Base-by-base conservation (phyloP, 768 basidiomycete genomes). In the Termitomyces sp. region DNA sequence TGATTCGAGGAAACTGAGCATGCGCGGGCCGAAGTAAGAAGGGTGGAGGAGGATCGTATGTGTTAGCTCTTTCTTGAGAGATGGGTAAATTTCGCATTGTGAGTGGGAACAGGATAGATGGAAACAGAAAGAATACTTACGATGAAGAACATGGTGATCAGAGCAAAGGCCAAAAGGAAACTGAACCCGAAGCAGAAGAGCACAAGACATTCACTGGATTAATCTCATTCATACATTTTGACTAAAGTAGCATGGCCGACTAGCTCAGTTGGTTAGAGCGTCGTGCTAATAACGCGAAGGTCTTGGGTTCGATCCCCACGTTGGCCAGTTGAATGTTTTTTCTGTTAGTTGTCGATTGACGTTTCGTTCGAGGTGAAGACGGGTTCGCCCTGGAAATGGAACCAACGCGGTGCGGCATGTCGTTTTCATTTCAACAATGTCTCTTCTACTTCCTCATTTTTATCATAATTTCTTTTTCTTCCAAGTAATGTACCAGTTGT, bases 41-140 rank as follows among this genome's bases (percentile, higher is more conserved):
- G 97, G 97, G 69, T 98, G 96, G 26, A 99, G 82, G 37, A 95
- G 85, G 69, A 98, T 97, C 5, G 94, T 96, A 70, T 98, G 94
- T n/a, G 91, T 92, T 9, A 99, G 82, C 70, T 95, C 90, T 83
- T 97, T 96, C 96, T 98, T 65, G 31, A 55, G 47, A 37, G 55
- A 20, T 18, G 26, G 42, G 16, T 39, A 37, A 52, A 60, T 49
- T 34, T 13, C 28, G 26, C 52, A 34, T 55, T 34, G 22, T 51
- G 44, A 33, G 36, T 36, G 29, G 24, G 5, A n/a, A 8, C 44
- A 36, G 58, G 29, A 10, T 22, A 29, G 36, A n/a, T 44, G 39
- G 57, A 42, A 57, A 48, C 39, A 41, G 3, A 39, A 39, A 29
- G 47, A 57, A 48, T 55, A 77, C 85, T 76, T 67, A 84, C 86